phyloP scores from a whole-genome alignment of 306 rosid genomes.

The Quillaja saponaria region DNA sequence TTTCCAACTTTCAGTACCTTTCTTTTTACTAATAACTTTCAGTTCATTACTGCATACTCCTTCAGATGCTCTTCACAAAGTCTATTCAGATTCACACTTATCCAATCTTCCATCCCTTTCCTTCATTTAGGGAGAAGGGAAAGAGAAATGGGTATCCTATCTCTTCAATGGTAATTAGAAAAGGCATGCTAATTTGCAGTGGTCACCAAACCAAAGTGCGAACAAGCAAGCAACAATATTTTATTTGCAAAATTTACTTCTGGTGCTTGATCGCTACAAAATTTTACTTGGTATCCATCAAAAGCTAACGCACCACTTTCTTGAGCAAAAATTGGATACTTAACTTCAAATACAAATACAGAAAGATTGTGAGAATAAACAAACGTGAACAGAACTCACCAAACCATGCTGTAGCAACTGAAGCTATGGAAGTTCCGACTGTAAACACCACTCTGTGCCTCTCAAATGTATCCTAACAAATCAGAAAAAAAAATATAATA shows the following conservation, averaged over 20 bases:
- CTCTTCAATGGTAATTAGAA: not conserved
- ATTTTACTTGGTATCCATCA: not conserved
- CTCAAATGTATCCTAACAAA: conserved; percentile 70
- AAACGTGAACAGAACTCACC: conserved; percentile 49
- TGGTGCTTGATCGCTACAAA: not conserved
- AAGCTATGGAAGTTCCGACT: conserved; percentile 81
- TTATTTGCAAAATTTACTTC: not conserved
- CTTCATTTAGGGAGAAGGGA: not conserved
- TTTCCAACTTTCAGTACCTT: too few species aligned
- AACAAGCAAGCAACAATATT: not conserved
- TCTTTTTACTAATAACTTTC: too few species aligned
- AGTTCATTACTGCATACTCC: too few species aligned
- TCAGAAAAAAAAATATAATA: conserved; percentile 1
- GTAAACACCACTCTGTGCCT: conserved; percentile 83
- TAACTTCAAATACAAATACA: not conserved
- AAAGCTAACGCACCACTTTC: not conserved
- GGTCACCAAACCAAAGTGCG: not conserved
- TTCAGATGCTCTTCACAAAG: not conserved
- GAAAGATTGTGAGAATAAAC: too few species aligned
- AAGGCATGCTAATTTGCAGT: not conserved
- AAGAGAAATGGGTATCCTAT: not conserved
- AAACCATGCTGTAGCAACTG: conserved; percentile 80
- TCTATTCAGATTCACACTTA: not conserved
- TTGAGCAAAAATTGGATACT: not conserved
- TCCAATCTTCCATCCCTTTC: not conserved